Evolutionary conservation across 768 basidiomycete species (phyloP).

Genomic region (Tulasnella sp.): DNA sequence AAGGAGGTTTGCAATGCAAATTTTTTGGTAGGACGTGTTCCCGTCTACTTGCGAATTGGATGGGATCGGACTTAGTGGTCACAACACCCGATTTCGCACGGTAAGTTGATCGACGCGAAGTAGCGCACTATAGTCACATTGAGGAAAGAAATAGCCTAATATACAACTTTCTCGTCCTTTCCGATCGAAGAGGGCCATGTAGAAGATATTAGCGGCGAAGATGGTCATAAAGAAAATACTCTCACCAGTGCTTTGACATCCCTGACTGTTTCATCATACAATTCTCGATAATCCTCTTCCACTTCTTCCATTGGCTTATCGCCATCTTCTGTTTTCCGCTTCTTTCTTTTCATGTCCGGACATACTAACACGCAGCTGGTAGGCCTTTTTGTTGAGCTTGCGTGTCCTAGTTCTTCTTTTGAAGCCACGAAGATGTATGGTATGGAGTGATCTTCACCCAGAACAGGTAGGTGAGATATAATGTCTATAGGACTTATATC

Average conservation of each 20-base stretch:
- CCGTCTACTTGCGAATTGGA: no score
- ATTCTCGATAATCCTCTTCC: constrained; percentile 69
- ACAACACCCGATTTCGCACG: no score
- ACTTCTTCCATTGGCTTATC: constrained; percentile 36
- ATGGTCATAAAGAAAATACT: neutral
- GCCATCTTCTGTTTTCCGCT: constrained; percentile 37
- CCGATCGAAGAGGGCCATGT: neutral
- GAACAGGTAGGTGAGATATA: constrained; percentile 87
- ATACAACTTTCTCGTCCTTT: constrained; percentile 51
- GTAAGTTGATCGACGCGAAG: neutral
- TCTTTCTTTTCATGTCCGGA: constrained; percentile 62
- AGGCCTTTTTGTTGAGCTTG: constrained; percentile 93
- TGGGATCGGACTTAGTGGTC: no score
- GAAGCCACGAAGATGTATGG: constrained; percentile 83
- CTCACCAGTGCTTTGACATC: constrained; percentile 64
- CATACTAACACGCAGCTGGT: constrained; percentile 97
- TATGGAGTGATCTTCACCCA: constrained; percentile 86
- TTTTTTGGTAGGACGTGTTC: constrained; percentile 68
- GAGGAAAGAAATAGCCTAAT: constrained; percentile 3
- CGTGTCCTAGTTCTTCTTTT: constrained; percentile 91
- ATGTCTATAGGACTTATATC: constrained; percentile 99
- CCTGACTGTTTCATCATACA: constrained; percentile 72
- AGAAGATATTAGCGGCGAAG: neutral
- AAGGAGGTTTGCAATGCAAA: constrained; percentile 61
- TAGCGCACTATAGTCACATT: neutral